Evolutionary conservation across 352 stramenopile species (phyloP).

Genomic region (Phytophthora ramorum): DNA sequence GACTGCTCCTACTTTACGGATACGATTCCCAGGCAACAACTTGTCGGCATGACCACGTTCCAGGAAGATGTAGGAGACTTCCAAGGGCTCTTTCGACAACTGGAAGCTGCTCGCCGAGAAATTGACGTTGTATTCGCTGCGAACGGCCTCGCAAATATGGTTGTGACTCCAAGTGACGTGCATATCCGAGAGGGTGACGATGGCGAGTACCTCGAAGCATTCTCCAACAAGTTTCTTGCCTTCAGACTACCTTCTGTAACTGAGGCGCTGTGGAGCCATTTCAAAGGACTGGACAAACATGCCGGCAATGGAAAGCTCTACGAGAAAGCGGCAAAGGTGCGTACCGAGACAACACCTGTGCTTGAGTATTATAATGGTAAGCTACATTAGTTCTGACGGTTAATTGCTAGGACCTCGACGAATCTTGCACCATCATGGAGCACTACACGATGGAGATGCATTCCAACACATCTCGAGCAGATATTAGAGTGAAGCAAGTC

Average conservation of each 20-base stretch:
- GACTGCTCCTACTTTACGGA: constrained; percentile 12
- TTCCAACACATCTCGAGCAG: constrained; percentile 25
- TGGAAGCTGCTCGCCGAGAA: constrained; percentile 21
- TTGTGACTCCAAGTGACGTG: constrained; percentile 14
- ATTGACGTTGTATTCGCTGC: constrained; percentile 25
- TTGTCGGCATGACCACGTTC: not conserved
- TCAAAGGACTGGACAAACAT: constrained; percentile 30
- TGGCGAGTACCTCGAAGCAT: constrained; percentile 28
- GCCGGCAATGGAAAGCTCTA: constrained; percentile 24
- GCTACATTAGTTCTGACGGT: not conserved
- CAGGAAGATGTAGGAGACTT: constrained; percentile 18
- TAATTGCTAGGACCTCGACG: constrained; percentile 25
- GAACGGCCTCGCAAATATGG: constrained; percentile 22
- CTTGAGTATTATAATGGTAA: not conserved
- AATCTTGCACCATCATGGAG: constrained; percentile 35
- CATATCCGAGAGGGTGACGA: constrained; percentile 21
- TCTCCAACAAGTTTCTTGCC: constrained; percentile 36
- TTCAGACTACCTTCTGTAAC: constrained; percentile 29
- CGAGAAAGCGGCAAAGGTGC: constrained; percentile 11
- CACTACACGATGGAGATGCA: constrained; percentile 36
- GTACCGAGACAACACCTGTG: not conserved
- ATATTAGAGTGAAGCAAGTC: constrained; percentile 59
- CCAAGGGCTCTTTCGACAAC: constrained; percentile 14
- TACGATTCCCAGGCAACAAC: not conserved
- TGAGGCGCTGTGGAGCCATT: constrained; percentile 32